These are phyloP conservation scores for Byssochlamys sp. DNA, from an alignment of 2,329 filamentous ascomycete species.

Conservation along the genomic window DNA sequence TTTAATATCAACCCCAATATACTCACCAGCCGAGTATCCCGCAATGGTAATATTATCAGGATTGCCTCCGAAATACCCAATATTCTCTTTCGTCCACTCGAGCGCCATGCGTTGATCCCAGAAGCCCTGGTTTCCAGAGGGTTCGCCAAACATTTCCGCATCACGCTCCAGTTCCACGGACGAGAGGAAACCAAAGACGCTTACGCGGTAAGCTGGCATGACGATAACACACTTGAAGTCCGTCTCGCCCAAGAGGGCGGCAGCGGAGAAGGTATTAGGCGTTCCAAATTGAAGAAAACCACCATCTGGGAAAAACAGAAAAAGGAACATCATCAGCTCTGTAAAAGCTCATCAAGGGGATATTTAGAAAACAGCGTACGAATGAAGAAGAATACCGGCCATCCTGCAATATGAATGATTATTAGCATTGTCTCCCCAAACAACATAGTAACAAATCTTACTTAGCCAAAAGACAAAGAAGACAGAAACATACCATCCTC, in stretches of 20 bases:
- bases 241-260: conserved; percentile 41
- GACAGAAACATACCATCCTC: conserved; percentile 16
- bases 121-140: conserved; percentile 44
- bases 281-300: conserved; percentile 50
- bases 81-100: conserved; percentile 47
- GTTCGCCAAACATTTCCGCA: conserved; percentile 22
- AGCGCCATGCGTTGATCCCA: conserved; percentile 49
- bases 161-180: conserved; percentile 39
- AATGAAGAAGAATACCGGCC: conserved; percentile 51
- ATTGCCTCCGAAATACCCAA: conserved; percentile 44
- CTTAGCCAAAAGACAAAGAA: conserved; percentile 13
- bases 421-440: not conserved
- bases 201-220: conserved; percentile 48
- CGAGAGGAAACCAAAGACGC: conserved; percentile 48
- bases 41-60: conserved; percentile 43
- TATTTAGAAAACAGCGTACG: conserved; percentile 32
- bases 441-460: not conserved
- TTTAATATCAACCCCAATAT: not conserved
- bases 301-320: conserved; percentile 30
- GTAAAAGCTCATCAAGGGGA: not conserved
- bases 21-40: conserved; percentile 46
- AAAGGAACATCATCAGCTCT: not conserved
- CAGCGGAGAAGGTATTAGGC: conserved; percentile 39
- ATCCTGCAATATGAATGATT: conserved; percentile 27
- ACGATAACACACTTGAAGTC: conserved; percentile 43